Percentiles rank a stretch among this genome's conserved stretches.
Evolutionary conservation across 2,329 filamentous ascomycete genomes (phyloP).

Genomic region (Fusarium decemcellulare): DNA sequence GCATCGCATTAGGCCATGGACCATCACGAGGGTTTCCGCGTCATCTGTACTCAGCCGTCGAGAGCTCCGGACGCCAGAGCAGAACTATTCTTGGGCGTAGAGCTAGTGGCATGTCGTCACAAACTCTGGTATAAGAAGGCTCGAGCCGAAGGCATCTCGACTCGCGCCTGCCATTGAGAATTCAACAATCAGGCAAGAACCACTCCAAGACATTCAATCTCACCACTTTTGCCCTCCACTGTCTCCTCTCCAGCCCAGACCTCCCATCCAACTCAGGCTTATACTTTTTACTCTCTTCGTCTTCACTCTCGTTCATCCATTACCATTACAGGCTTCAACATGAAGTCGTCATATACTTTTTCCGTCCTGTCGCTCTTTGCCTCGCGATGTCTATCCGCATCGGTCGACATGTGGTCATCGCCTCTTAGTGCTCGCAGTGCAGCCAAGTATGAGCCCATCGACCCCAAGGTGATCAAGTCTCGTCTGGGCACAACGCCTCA

Average conservation of each 20-base stretch:
- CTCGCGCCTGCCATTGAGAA: constrained; percentile 12
- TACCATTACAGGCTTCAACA: constrained; percentile 12
- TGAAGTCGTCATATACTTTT: constrained; percentile 34
- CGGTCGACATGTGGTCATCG: constrained; percentile 44
- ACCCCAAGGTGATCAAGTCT: constrained; percentile 38
- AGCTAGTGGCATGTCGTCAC: neutral
- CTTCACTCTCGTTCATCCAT: neutral
- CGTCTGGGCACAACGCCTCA: constrained; percentile 38
- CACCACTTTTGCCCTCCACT: neutral
- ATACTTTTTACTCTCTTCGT: neutral
- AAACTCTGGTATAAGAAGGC: constrained; percentile 31
- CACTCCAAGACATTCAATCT: neutral
- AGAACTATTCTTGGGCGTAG: neutral
- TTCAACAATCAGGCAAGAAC: constrained; percentile 8
- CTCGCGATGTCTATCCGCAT: constrained; percentile 28
- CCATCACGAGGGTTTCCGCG: constrained; percentile 33
- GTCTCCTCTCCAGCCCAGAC: neutral
- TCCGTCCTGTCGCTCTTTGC: constrained; percentile 26
- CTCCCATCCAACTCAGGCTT: neutral
- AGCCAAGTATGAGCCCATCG: constrained; percentile 33
- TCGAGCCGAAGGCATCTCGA: constrained; percentile 8
- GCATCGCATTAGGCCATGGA: constrained; percentile 26
- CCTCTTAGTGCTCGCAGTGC: constrained; percentile 27
- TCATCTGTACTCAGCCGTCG: constrained; percentile 27
- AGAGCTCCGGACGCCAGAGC: neutral